Conservation (phyloP, 495 filamentous ascomycete species). For the Annulohypoxylon nitens region DNA sequence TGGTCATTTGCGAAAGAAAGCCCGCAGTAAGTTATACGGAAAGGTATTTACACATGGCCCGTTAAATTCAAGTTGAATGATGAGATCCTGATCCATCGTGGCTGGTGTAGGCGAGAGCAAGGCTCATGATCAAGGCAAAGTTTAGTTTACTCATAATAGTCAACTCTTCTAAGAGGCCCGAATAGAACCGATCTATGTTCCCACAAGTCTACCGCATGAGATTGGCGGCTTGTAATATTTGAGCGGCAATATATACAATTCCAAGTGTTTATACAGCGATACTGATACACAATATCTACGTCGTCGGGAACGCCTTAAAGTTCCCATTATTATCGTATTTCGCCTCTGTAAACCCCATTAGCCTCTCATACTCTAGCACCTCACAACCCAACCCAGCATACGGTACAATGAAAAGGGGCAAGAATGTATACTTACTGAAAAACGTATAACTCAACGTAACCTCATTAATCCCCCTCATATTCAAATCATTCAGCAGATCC, state of each 20-base stretch:
- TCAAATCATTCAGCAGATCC: constrained; percentile 89
- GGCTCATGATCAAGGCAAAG: too few relatives aligned
- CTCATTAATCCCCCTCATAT: constrained; percentile 93
- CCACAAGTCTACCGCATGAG: background rate
- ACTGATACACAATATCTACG: constrained; percentile 27
- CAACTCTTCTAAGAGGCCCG: background rate
- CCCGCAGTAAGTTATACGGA: too few relatives aligned
- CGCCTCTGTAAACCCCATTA: constrained; percentile 70
- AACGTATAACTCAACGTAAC: constrained; percentile 98
- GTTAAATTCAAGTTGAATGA: too few relatives aligned
- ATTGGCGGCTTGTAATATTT: background rate
- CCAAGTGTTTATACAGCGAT: constrained; percentile 16
- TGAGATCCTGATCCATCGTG: too few relatives aligned
- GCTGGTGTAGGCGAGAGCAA: too few relatives aligned
- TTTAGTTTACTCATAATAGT: too few relatives aligned
- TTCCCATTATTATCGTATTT: constrained; percentile 86
- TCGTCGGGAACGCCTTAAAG: constrained; percentile 50
- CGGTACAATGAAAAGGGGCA: background rate
- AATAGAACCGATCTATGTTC: background rate
- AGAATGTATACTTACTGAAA: constrained; percentile 75
- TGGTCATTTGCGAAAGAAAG: too few relatives aligned
- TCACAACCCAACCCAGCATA: constrained; percentile 9
- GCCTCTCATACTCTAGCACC: constrained; percentile 7
- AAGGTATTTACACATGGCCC: too few relatives aligned
- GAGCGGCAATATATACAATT: constrained; percentile 20